Conservation (phyloP, 192 early-diverging fungal species). For the Coemansia sp. region DNA sequence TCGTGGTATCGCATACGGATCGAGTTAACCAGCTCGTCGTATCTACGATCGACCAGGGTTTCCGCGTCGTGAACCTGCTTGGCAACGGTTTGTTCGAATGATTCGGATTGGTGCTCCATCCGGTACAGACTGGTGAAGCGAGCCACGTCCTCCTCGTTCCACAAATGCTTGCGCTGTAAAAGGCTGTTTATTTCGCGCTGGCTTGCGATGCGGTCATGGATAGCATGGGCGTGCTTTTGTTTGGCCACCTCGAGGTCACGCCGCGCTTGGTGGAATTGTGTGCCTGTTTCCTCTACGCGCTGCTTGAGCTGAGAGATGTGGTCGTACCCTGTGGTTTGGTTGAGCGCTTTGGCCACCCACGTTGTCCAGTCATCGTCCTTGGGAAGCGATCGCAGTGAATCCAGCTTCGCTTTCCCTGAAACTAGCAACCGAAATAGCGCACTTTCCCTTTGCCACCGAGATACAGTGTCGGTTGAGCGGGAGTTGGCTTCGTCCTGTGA, state of each 20-base stretch:
- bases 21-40: constrained; percentile 60
- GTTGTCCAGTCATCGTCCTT: constrained; percentile 47
- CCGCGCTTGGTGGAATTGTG: constrained; percentile 54
- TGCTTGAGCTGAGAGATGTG: constrained; percentile 65
- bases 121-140: constrained; percentile 77
- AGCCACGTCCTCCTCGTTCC: constrained; percentile 72
- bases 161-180: constrained; percentile 74
- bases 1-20: constrained; percentile 82
- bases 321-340: constrained; percentile 72
- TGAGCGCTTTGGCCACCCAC: constrained; percentile 56
- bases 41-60: constrained; percentile 63
- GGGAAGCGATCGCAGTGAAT: constrained; percentile 18
- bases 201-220: constrained; percentile 58
- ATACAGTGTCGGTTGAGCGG: constrained; percentile 5
- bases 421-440: constrained; percentile 1
- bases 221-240: constrained; percentile 57
- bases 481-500: neutral
- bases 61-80: constrained; percentile 59
- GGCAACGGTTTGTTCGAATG: constrained; percentile 49
- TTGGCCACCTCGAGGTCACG: constrained; percentile 54
- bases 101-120: constrained; percentile 66
- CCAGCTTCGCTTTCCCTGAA: constrained; percentile 11
- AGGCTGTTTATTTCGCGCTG: constrained; percentile 78
- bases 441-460: constrained; percentile 13
- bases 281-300: constrained; percentile 56